Evolutionary conservation across 1,284 basidiomycete species (phyloP), one percentile per base, ranked within the genome.

Genomic region (Limonomyces culmigenus): DNA sequence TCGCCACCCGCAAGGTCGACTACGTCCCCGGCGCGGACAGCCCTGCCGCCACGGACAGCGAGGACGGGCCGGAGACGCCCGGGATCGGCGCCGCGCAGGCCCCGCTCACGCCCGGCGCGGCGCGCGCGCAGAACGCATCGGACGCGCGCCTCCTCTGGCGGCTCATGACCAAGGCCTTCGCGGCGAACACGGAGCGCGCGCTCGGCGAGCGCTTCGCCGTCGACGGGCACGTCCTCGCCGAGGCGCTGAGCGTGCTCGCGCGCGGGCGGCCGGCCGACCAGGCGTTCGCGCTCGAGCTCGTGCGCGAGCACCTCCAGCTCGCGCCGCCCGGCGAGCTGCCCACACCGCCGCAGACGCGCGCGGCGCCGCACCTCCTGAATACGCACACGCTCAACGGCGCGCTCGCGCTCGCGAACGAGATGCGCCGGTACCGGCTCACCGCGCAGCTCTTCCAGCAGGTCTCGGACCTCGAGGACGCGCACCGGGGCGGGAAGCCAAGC

Each of bases 131-230:
- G 21, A 51, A 52, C 25, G 59, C 62, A 14, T 56, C 63, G 15
- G 74, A 79, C 41, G 77, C 74, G 6, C 73, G 66, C 45, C 58
- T 77, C 16, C 49, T 85, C 16, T 85, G 80, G 81, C 58, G 54
- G 8, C 65, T 71, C 44, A 60, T 76, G 49, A 45, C 65, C 40
- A 76, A 70, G 43, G 53, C 60, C 10, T 51, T 61, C 19, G 61
- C 64, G 41, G 63, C 56, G 41, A 45, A 47, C 29, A 51, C 60
- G 2, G 51, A 27, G 23, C 23, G n/a, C 8, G 23, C 8, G 23
- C 23, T 27, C n/a, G 23, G 23, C 8, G 8, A 56, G 4, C n/a
- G 33, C 8, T 56, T 74, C 32, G 41, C 54, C 27, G 47, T 76
- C 14, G 75, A 81, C 46, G 57, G 63, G 2, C 56, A 63, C 37